These are phyloP conservation scores for Aspergillus quadrilineatus DNA, from an alignment of 2,329 filamentous ascomycete genomes.

Conservation along the genomic window DNA sequence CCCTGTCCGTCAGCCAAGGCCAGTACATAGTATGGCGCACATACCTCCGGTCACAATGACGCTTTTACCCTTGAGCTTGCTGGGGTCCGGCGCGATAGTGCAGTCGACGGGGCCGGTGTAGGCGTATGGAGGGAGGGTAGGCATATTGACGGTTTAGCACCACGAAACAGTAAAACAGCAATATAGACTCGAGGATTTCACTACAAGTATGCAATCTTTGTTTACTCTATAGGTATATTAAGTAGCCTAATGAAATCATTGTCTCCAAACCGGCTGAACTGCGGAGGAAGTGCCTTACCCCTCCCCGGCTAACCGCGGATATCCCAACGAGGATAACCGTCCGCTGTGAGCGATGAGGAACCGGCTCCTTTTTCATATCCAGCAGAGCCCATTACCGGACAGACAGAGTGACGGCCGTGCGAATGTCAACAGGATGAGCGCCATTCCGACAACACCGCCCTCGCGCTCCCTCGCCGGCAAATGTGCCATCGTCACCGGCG, in stretches of 20 bases:
- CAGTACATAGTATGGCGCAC: not conserved
- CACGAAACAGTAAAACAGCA: not conserved
- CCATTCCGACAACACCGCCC: conserved; percentile 1
- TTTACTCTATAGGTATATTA: too few relatives aligned
- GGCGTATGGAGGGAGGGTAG: conserved; percentile 13
- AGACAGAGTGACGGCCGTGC: too few relatives aligned
- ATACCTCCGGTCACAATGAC: conserved; percentile 49
- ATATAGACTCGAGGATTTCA: not conserved
- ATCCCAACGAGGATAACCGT: too few relatives aligned
- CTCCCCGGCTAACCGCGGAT: too few relatives aligned
- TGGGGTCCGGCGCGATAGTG: conserved; percentile 32
- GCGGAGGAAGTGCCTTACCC: too few relatives aligned
- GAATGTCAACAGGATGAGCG: not conserved
- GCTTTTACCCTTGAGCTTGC: conserved; percentile 44
- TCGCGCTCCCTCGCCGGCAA: conserved; percentile 21
- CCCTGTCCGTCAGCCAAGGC: conserved; percentile 9
- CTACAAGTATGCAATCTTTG: too few relatives aligned
- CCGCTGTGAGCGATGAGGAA: too few relatives aligned
- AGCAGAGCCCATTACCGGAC: too few relatives aligned
- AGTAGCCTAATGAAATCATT: too few relatives aligned
- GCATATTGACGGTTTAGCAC: conserved; percentile 3
- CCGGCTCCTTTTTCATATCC: too few relatives aligned
- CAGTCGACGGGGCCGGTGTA: conserved; percentile 18
- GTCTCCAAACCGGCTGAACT: too few relatives aligned
- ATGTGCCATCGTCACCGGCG: conserved; percentile 56